Conservation (phyloP, 768 basidiomycete genomes). For the Boletellus sp. region DNA sequence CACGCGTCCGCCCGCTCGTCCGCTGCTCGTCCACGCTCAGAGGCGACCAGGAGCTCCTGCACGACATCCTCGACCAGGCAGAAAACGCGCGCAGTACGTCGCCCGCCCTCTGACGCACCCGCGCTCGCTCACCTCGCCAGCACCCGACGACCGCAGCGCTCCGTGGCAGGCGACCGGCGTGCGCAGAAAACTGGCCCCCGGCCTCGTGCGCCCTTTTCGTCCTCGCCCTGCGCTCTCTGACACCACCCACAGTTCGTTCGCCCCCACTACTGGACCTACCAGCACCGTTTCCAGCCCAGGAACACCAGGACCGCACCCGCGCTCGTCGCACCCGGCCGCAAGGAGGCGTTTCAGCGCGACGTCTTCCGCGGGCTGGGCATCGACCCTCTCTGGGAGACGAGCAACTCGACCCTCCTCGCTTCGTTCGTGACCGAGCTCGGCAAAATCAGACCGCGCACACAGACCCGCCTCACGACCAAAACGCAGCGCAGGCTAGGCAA, state of each 20-base stretch:
- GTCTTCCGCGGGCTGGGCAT: constrained; percentile 67
- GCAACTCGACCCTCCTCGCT: constrained; percentile 56
- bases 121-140: not conserved
- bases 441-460: constrained; percentile 67
- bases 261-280: constrained; percentile 42
- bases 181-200: constrained; percentile 26
- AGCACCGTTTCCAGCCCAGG: constrained; percentile 32
- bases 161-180: constrained; percentile 23
- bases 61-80: constrained; percentile 25
- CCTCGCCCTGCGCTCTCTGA: not conserved
- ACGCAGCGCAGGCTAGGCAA: constrained; percentile 77
- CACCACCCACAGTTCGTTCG: constrained; percentile 39
- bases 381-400: constrained; percentile 68
- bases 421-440: constrained; percentile 70
- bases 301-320: constrained; percentile 28
- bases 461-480: constrained; percentile 72
- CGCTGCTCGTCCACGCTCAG: constrained; percentile 18
- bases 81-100: constrained; percentile 17
- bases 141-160: not conserved
- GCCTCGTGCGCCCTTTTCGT: constrained; percentile 14
- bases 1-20: constrained; percentile 3
- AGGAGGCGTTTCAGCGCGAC: constrained; percentile 56
- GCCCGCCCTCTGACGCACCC: not conserved
- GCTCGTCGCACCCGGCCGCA: constrained; percentile 53
- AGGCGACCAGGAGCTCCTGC: constrained; percentile 22